Evolutionary conservation across 139 green algal genomes (phyloP).

Genomic region (Spirogloea muscicola): DNA sequence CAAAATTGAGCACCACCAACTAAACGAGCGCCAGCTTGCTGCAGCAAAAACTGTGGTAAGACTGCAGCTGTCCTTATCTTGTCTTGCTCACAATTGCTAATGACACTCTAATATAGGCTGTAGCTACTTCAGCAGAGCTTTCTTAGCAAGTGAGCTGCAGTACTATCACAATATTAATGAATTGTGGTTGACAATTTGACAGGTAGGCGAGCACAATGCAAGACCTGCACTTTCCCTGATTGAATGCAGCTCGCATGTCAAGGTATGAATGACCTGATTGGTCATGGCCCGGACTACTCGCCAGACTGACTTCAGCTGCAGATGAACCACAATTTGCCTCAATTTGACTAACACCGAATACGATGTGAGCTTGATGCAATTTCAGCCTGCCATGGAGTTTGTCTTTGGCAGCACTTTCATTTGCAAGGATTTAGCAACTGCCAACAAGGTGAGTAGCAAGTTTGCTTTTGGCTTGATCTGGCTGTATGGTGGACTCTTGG

Average conservation of each 20-base stretch:
- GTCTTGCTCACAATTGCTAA: no score
- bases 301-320: no score
- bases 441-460: conserved; percentile 65
- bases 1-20: conserved; percentile 77
- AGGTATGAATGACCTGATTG: conserved; percentile 24
- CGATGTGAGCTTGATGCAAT: no score
- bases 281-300: no score
- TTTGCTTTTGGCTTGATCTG: not conserved
- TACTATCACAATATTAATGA: no score
- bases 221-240: conserved; percentile 82
- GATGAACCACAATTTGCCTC: no score
- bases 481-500: not conserved
- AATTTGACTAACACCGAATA: not conserved
- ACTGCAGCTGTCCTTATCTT: no score
- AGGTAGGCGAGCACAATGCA: conserved; percentile 57
- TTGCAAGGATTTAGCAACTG: conserved; percentile 84
- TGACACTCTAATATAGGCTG: no score
- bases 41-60: no score
- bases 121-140: no score
- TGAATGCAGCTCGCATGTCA: conserved; percentile 63
- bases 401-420: conserved; percentile 90
- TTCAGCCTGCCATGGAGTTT: conserved; percentile 80
- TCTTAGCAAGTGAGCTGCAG: no score
- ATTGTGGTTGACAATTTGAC: not conserved
- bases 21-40: no score